A percentile compares a stretch with the other conserved stretches of the same genome.
These are phyloP conservation scores for Cladophialophora chaetospira DNA, from an alignment of 2,329 filamentous ascomycete species.

Conservation along the genomic window DNA sequence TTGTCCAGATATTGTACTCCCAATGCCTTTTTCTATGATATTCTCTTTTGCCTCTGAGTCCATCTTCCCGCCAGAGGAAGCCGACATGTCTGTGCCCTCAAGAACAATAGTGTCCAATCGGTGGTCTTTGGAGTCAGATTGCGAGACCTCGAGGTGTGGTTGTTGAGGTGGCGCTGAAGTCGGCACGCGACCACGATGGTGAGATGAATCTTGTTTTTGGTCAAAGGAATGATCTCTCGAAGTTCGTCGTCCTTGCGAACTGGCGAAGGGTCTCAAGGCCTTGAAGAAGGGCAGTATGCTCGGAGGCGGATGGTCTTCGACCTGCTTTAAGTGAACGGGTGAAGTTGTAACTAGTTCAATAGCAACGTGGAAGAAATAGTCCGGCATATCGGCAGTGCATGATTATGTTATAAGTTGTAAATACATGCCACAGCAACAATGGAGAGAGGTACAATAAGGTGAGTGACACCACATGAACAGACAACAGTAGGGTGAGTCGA, in stretches of 20 bases:
- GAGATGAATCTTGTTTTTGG: constrained; percentile 12
- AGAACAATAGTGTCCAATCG: constrained; percentile 77
- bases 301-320: constrained; percentile 6
- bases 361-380: constrained; percentile 65
- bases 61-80: constrained; percentile 8
- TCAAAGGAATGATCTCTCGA: constrained; percentile 21
- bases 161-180: neutral
- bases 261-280: constrained; percentile 30
- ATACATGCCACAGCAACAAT: too few relatives aligned
- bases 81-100: constrained; percentile 73
- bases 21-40: constrained; percentile 50
- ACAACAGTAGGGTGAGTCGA: neutral
- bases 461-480: too few relatives aligned
- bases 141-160: constrained; percentile 32
- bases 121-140: constrained; percentile 61
- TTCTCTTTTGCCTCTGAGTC: constrained; percentile 35
- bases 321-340: constrained; percentile 18
- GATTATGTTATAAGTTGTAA: neutral
- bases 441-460: too few relatives aligned
- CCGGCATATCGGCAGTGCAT: constrained; percentile 53
- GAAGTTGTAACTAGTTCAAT: constrained; percentile 58
- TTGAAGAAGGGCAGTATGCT: constrained; percentile 27
- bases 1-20: constrained; percentile 62
- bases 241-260: constrained; percentile 12
- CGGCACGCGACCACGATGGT: constrained; percentile 6